Evolutionary conservation across 225 moss, liverwort and hornwort genomes (phyloP).

Genomic region (Physcomitrellopsis africana): DNA sequence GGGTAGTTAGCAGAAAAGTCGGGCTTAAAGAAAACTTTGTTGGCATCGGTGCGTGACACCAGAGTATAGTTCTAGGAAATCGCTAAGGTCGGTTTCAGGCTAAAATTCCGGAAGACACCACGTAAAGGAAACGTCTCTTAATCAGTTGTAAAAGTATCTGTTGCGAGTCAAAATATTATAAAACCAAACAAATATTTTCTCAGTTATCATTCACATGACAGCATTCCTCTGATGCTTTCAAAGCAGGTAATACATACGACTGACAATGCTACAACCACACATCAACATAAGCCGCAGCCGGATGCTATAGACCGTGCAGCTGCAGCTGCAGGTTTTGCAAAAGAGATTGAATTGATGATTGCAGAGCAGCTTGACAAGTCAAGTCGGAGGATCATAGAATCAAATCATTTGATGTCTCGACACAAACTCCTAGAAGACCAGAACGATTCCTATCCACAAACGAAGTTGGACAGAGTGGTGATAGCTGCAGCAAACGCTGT

Average conservation of each 20-base stretch:
- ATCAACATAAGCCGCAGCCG: neutral
- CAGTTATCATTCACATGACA: conserved; percentile 1
- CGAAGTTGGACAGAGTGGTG: conserved; percentile 43
- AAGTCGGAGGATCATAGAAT: conserved; percentile 27
- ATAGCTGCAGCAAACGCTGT: conserved; percentile 54
- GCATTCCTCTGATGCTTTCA: conserved; percentile 16
- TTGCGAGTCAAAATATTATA: neutral
- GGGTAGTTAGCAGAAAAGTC: neutral
- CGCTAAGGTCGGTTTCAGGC: neutral
- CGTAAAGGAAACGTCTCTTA: neutral
- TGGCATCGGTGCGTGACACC: neutral
- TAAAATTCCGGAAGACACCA: neutral
- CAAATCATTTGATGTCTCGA: conserved; percentile 30
- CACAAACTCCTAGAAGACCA: conserved; percentile 21
- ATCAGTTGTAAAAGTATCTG: neutral
- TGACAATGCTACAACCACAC: conserved; percentile 22
- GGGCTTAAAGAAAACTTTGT: neutral
- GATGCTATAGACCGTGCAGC: conserved; percentile 35
- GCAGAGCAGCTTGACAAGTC: conserved; percentile 31
- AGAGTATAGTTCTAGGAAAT: conserved; percentile 4
- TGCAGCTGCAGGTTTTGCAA: conserved; percentile 41
- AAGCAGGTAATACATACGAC: conserved; percentile 29
- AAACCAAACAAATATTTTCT: neutral
- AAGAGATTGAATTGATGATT: conserved; percentile 49
- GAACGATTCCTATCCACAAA: conserved; percentile 36